phyloP scores from a whole-genome alignment of 2,329 filamentous ascomycete species.

The Trichoderma atrobrunneum region DNA sequence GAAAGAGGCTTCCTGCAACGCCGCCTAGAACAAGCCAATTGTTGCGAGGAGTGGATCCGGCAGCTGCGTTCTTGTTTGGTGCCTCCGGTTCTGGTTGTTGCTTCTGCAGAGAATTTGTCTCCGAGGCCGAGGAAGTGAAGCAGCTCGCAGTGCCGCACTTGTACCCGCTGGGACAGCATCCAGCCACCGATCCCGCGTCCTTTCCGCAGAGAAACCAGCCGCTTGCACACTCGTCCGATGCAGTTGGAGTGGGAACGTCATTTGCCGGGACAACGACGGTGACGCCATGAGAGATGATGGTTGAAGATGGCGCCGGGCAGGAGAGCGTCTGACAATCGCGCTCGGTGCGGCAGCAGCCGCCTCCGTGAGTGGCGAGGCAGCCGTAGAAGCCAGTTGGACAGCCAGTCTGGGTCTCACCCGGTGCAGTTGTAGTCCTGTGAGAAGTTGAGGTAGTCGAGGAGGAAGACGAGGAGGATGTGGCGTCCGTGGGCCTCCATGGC shows the following conservation, averaged over 20 bases:
- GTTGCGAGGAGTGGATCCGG: background rate
- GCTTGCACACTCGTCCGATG: conserved; percentile 59
- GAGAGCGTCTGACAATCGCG: conserved; percentile 79
- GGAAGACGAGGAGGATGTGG: background rate
- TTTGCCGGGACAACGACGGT: conserved; percentile 67
- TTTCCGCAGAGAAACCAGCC: conserved; percentile 75
- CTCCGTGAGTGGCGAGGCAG: conserved; percentile 79
- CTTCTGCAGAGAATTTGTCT: conserved; percentile 58
- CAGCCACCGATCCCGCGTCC: conserved; percentile 60
- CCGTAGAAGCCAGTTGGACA: conserved; percentile 93
- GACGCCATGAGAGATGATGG: conserved; percentile 63
- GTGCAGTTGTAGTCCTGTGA: background rate
- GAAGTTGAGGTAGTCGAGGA: background rate
- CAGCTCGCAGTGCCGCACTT: conserved; percentile 71
- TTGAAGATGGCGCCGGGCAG: conserved; percentile 65
- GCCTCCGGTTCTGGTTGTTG: conserved; percentile 29
- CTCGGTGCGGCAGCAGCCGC: conserved; percentile 82
- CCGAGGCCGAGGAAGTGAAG: conserved; percentile 51
- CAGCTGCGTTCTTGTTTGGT: conserved; percentile 32
- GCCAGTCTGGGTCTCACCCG: conserved; percentile 33
- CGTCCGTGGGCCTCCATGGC: conserved; percentile 43
- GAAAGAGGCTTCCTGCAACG: background rate
- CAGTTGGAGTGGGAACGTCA: conserved; percentile 44
- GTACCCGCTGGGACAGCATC: conserved; percentile 81
- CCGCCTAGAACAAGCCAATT: background rate